Evolutionary conservation across 1,284 basidiomycete genomes (phyloP).

Genomic region (Ustilago crameri): DNA sequence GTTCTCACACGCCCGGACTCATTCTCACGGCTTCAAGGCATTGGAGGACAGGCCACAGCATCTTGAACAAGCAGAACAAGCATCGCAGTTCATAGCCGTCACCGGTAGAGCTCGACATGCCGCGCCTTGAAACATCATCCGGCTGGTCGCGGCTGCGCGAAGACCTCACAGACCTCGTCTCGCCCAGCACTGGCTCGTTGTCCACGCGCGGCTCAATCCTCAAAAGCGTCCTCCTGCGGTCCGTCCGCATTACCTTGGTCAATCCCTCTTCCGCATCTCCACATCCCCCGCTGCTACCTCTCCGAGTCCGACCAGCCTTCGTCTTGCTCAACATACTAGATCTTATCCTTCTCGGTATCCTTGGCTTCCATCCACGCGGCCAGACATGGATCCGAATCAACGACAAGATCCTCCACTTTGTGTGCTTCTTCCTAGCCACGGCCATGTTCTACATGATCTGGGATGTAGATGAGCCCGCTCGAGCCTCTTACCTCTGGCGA

Average conservation of each 20-base stretch:
- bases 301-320: constrained; percentile 59
- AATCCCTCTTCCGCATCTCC: constrained; percentile 1
- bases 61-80: too few species aligned
- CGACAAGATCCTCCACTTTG: constrained; percentile 85
- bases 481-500: constrained; percentile 84
- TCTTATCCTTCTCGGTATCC: constrained; percentile 56
- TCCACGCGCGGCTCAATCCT: constrained; percentile 21
- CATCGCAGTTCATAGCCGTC: not conserved
- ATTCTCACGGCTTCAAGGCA: too few species aligned
- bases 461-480: constrained; percentile 79
- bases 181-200: constrained; percentile 17
- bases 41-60: too few species aligned
- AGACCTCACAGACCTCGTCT: constrained; percentile 18
- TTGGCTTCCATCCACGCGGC: constrained; percentile 63
- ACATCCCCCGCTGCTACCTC: constrained; percentile 33
- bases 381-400: constrained; percentile 74
- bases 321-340: constrained; percentile 51
- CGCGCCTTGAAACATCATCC: constrained; percentile 42
- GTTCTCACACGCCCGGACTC: too few species aligned
- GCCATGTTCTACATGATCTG: constrained; percentile 86
- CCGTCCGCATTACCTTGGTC: constrained; percentile 27
- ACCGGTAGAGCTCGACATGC: constrained; percentile 13
- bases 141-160: constrained; percentile 33
- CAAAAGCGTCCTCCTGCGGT: constrained; percentile 41
- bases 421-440: constrained; percentile 82